Base-by-base conservation (phyloP, 2,329 filamentous ascomycete genomes). In the Didymella keratinophila region DNA sequence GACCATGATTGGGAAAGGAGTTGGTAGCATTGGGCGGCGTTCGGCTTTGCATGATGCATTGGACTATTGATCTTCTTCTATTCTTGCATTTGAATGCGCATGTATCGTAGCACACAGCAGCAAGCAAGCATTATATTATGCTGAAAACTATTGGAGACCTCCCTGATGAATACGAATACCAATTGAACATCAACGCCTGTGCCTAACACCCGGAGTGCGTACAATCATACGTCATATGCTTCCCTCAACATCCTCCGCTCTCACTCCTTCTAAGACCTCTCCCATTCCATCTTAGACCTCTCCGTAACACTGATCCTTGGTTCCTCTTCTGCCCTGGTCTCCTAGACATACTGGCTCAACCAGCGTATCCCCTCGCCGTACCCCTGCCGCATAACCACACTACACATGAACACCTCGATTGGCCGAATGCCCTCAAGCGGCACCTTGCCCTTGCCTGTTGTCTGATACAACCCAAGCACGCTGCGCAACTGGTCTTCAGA, bases 341-440 rank as follows among this genome's bases (percentile, higher is more conserved):
- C 44, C 57, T 75, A 78, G 48, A 78, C 76, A 56, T 78, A 78
- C 64, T 78, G 76, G 60, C 75, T 77, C 61, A 79, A 69, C 77
- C 77, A 79, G 57, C 77, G 70, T 52, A 79, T 78, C 41, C 72
- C 77, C 65, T 78, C 76, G 47, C 77, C 77, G 56, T 78, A 79
- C 20, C 76, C 95, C 84, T 98, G 94, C 79, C 94, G 87, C 92
- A 97, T 97, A 63, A 98, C 94, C 69, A 98, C 93, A 72, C 92
- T 96, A 86, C 93, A 98, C 95, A 99, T 79, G 65, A 98, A 98
- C 64, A 98, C 87, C 85, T 99, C 95, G 74, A 99, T 94, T 81
- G 73, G 73, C 56, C 73, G 58, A 46, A 75, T 75, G 20, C 73
- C 73, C 68, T 76, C 73, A 16, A 75, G 70, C 47, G 73, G 71